phyloP scores from a whole-genome alignment of 805 yeast genomes.

The Komagataella phaffii region DNA sequence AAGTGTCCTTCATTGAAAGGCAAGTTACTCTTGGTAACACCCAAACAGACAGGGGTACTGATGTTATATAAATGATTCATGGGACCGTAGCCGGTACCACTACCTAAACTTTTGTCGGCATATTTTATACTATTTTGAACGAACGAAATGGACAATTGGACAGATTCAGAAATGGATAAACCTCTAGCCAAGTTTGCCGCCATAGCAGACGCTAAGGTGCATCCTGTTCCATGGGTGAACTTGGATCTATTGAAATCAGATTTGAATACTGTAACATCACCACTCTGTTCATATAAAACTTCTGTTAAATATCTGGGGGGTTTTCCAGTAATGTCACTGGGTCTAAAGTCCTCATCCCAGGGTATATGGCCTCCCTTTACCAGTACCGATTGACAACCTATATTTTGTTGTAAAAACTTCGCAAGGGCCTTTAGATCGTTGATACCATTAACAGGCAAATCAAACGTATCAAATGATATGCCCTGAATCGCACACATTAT shows the following conservation, averaged over 20 bases:
- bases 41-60: constrained; percentile 6
- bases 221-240: constrained; percentile 84
- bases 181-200: constrained; percentile 63
- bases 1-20: constrained; percentile 22
- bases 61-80: constrained; percentile 48
- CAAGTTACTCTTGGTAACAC: constrained; percentile 4
- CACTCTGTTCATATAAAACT: constrained; percentile 16
- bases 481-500: constrained; percentile 41
- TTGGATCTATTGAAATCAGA: constrained; percentile 32
- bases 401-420: constrained; percentile 19
- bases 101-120: constrained; percentile 25
- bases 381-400: constrained; percentile 39
- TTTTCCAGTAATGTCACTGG: constrained; percentile 6
- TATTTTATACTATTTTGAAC: constrained; percentile 51
- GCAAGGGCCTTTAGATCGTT: constrained; percentile 26
- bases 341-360: constrained; percentile 16
- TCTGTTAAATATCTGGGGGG: constrained; percentile 9
- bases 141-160: constrained; percentile 45
- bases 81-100: constrained; percentile 41
- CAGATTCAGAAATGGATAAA: constrained; percentile 28
- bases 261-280: constrained; percentile 25
- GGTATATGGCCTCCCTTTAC: constrained; percentile 78
- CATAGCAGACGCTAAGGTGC: constrained; percentile 73
- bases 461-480: not conserved
- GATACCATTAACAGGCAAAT: constrained; percentile 4